Evolutionary conservation across 2,329 filamentous ascomycete species (phyloP).

Genomic region (Tothia fuscella): DNA sequence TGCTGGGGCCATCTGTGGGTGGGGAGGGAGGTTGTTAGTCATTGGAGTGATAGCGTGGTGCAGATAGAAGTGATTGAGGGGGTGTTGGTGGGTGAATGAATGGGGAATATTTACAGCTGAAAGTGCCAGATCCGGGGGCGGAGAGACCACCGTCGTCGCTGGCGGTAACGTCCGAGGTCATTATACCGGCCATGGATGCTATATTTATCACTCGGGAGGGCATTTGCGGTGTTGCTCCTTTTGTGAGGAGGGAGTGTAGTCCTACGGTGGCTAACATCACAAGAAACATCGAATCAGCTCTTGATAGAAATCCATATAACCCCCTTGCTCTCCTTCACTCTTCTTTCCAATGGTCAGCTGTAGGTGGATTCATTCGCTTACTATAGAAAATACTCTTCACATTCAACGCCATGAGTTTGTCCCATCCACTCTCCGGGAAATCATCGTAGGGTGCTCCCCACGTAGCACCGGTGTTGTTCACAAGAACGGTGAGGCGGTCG

Average conservation of each 20-base stretch:
- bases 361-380: no score
- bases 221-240: conserved; percentile 30
- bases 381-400: conserved; percentile 42
- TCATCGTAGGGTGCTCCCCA: conserved; percentile 46
- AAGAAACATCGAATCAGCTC: not conserved
- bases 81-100: conserved; percentile 15
- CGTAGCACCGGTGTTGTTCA: conserved; percentile 43
- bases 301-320: no score
- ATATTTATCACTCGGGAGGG: conserved; percentile 42
- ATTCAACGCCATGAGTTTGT: conserved; percentile 43
- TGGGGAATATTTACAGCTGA: no score
- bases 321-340: no score
- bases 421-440: conserved; percentile 46
- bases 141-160: conserved; percentile 38
- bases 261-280: conserved; percentile 21
- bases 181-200: conserved; percentile 35
- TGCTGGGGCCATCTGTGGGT: conserved; percentile 42
- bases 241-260: conserved; percentile 35
- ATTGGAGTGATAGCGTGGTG: no score
- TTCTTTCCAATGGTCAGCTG: no score
- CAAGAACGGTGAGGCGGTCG: conserved; percentile 33
- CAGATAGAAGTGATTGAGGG: not conserved
- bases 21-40: no score
- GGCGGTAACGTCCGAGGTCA: conserved; percentile 34
- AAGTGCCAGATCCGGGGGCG: conserved; percentile 40